phyloP scores from a whole-genome alignment of 192 early-diverging fungal genomes.

The Coemansia sp. region DNA sequence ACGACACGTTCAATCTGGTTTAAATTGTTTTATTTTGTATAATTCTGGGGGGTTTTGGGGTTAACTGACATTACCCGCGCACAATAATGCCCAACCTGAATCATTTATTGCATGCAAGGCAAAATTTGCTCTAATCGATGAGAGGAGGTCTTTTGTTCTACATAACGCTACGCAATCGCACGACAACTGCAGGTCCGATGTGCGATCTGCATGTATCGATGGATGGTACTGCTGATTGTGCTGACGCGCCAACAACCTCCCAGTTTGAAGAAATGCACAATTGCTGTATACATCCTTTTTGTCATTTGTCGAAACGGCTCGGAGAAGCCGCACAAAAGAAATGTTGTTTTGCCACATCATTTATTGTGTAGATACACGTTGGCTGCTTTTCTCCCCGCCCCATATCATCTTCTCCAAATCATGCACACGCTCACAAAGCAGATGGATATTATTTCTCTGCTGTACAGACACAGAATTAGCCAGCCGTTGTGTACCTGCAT shows the following conservation, averaged over 20 bases:
- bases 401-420: not conserved
- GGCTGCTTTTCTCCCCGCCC: too few species aligned
- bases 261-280: not conserved
- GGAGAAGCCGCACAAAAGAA: not conserved
- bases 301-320: not conserved
- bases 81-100: not conserved
- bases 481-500: not conserved
- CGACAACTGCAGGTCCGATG: too few species aligned
- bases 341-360: not conserved
- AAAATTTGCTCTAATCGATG: not conserved
- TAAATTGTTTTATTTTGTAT: not conserved
- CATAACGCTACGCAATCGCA: not conserved
- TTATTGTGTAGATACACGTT: not conserved
- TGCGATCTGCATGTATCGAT: constrained; percentile 4
- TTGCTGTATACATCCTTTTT: not conserved
- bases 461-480: not conserved
- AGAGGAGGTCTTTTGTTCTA: not conserved
- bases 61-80: not conserved
- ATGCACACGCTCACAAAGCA: not conserved
- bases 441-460: not conserved
- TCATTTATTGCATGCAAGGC: not conserved
- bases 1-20: not conserved
- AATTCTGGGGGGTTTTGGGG: not conserved
- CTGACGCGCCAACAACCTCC: not conserved
- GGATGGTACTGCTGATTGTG: constrained; percentile 2